Base-by-base conservation (phyloP, 2,329 filamentous ascomycete species). In the Epichloe coenophiala region DNA sequence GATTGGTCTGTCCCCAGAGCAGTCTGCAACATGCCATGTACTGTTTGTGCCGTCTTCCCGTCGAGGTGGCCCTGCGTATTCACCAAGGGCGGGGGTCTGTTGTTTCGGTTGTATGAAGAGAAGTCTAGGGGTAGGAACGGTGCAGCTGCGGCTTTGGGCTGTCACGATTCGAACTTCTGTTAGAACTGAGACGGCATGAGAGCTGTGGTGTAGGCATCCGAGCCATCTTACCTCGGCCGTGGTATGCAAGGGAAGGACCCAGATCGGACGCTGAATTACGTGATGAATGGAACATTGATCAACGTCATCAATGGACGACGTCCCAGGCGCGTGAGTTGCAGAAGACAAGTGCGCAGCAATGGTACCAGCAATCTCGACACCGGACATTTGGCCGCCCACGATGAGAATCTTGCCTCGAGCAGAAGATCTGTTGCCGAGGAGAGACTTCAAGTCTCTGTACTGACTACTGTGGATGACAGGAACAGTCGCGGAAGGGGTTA, bases 341-440 rank as follows among this genome's bases (percentile, higher is more conserved):
- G 80, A 80, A 0, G 86, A 90, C 1, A 91, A 64, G 54, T 89
- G 80, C 4, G 80, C 73, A 11, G 85, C 86, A 47, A 90, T 77
- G 2, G 82, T 81, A 9, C 80, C 82, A 0, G 86, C 83, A 46
- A 84, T 83, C 68, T 94, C 88, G 5, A 86, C 78, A 0, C 86
- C 87, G 2, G 86, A 91, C 76, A 93, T 89, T 58, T 89, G 86
- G 0, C 86, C 87, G 1, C 88, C 88, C 1, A 89, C 78, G 0
- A 94, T 72, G 1, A 88, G 71, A 15, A 93, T 80, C 59, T 82
- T 86, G 17, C 78, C 76, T 1, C 71, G 71, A 0, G 60, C 58
- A 4, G 55, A 50, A 2, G 68, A 61, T 0, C 65, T 58, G 11
- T 65, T 60, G 0, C 65, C 67, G 1, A 83, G 58, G 3, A 83